Evolutionary conservation across 495 filamentous ascomycete genomes (phyloP), one percentile per base, ranked within the genome.

Genomic region (Pyrenula massariospora): DNA sequence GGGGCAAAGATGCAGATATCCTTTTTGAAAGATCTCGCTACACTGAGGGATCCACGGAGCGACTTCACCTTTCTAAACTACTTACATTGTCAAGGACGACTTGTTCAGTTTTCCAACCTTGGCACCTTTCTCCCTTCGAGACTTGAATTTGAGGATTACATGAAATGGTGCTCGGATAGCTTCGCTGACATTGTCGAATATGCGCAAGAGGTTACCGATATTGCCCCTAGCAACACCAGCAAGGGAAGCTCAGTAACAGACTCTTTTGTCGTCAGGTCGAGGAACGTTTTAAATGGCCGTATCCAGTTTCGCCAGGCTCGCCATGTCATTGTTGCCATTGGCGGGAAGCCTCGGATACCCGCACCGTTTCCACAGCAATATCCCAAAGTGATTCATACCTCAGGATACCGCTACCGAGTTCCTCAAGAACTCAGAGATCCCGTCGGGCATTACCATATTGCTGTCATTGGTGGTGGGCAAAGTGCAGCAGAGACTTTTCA

Each of bases 11-110:
- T 98, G 92, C 92, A 98, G 68, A 96, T 98, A 57, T 92, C 88
- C 25, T 98, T 96, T 77, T 77, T 98, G 70, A 98, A 98, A 73
- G 93, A 96, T 63, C 77, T 98, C 57, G 92, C 93, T 11, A 93
- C 89, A 10, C 71, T 96, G 50, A 79, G 92, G 47, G 83, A 96
- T 60, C 92, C 92, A 1, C 83, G 85, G 57, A 95, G 89, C 54
- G 76, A 90, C 60, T 98, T 96, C 71, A 96, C 92, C 3, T 98
- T 98, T 70, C 74, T 95, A 58, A 96, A 96, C 67, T 96, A 96
- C 66, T 79, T 98, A 1, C 84, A 92, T 70, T 68, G 78, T 59
- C 83, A 94, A 59, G 75, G 79, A 52, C 79, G 93, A 5, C 77
- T 98, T 47, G 82, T 95, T 50, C 80, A 88, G 55, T 98, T 98